Percentiles rank a stretch among this genome's conserved stretches.
These are phyloP conservation scores for Ustilago lituana DNA, from an alignment of 1,284 basidiomycete species.

Conservation along the genomic window DNA sequence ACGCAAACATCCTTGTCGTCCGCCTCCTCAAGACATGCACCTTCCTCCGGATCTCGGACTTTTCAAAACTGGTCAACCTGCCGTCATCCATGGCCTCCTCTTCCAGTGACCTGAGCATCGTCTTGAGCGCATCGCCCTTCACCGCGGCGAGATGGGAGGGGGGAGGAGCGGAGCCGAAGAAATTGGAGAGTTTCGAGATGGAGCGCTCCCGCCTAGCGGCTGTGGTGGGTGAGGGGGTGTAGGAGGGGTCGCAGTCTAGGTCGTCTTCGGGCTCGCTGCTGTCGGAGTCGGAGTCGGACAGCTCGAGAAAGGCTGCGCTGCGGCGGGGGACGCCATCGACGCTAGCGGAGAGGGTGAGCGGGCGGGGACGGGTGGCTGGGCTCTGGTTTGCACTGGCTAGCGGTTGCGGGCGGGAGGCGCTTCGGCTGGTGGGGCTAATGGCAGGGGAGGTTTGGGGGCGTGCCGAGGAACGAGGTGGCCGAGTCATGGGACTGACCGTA, in stretches of 20 bases:
- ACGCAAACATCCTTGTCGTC: constrained; percentile 34
- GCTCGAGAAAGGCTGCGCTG: constrained; percentile 34
- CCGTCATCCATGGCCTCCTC: constrained; percentile 39
- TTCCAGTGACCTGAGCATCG: constrained; percentile 30
- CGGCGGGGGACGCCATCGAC: constrained; percentile 14
- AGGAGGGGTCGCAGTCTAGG: constrained; percentile 7
- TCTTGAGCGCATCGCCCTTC: constrained; percentile 26
- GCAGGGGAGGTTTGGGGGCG: constrained; percentile 19
- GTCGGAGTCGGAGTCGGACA: constrained; percentile 36
- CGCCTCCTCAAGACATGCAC: constrained; percentile 30
- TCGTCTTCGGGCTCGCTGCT: constrained; percentile 29
- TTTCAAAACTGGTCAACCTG: constrained; percentile 28
- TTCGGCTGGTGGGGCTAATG: too few species aligned
- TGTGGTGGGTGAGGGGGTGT: too few species aligned
- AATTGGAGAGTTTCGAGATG: constrained; percentile 37
- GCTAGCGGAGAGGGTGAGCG: constrained; percentile 1
- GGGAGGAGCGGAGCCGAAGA: constrained; percentile 45
- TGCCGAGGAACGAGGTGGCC: constrained; percentile 3
- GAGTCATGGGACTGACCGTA: constrained; percentile 1
- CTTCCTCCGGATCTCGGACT: constrained; percentile 35
- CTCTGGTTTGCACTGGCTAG: not conserved
- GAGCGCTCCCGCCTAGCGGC: constrained; percentile 39
- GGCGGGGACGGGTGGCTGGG: not conserved
- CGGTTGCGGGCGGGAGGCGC: not conserved
- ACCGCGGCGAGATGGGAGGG: constrained; percentile 33